Percentiles rank a stretch among this genome's conserved stretches.
Evolutionary conservation across 139 green algal genomes (phyloP).

Genomic region (Mesotaenium endlicherianum): DNA sequence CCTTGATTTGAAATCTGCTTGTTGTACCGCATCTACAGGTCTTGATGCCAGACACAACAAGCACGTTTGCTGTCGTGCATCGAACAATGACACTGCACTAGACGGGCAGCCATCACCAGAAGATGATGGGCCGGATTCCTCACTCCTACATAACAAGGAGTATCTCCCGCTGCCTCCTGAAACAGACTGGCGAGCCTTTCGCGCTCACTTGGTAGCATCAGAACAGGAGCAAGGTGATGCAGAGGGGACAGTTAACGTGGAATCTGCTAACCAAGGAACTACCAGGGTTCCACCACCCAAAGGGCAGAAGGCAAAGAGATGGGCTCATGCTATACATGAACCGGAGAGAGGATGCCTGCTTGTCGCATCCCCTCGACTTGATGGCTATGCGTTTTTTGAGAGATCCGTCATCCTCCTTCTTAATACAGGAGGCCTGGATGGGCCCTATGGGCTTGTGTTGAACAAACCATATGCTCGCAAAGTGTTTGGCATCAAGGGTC

Average conservation of each 20-base stretch:
- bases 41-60: too few species aligned
- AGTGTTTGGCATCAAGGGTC: slow-evolving; percentile 9
- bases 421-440: background rate
- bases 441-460: slow-evolving; percentile 33
- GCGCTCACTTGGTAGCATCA: slow-evolving; percentile 10
- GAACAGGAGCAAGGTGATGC: slow-evolving; percentile 4
- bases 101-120: background rate
- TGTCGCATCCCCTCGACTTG: slow-evolving; percentile 27
- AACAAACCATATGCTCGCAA: slow-evolving; percentile 19
- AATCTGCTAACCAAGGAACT: background rate
- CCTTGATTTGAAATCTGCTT: too few species aligned
- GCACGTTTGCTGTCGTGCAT: background rate
- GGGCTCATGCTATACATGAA: slow-evolving; percentile 28
- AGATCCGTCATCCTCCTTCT: slow-evolving; percentile 38
- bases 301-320: background rate
- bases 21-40: too few species aligned
- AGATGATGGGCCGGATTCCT: background rate
- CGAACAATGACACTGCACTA: background rate
- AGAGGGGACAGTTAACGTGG: background rate
- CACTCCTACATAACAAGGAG: background rate
- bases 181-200: slow-evolving; percentile 32
- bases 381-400: slow-evolving; percentile 43
- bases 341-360: slow-evolving; percentile 35
- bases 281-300: background rate
- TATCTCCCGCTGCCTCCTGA: background rate